Conservation (phyloP, 2,329 filamentous ascomycete genomes). For the Alternaria sp. region DNA sequence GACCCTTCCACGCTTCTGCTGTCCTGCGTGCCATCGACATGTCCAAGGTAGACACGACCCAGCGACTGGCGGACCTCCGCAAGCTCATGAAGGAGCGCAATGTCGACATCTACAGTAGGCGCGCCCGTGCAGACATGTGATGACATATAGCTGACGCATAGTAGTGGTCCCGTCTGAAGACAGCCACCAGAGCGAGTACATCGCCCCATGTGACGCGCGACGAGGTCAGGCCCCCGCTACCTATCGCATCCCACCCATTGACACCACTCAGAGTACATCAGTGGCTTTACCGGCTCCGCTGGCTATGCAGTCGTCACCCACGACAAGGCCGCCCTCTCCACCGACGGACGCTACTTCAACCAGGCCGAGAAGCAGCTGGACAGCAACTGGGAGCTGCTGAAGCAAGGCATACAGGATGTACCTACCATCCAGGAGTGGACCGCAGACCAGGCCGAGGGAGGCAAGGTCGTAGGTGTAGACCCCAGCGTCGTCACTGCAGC, state of each 20-base stretch:
- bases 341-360: constrained; percentile 97
- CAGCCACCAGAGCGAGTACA: constrained; percentile 97
- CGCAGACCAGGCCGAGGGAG: constrained; percentile 81
- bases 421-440: constrained; percentile 98
- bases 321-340: constrained; percentile 87
- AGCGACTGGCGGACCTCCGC: constrained; percentile 77
- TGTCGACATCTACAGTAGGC: constrained; percentile 87
- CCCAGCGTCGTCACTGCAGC: constrained; percentile 81
- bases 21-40: constrained; percentile 61
- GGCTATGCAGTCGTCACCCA: constrained; percentile 88
- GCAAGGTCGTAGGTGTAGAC: constrained; percentile 90
- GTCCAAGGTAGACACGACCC: constrained; percentile 79
- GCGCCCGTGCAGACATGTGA: neutral
- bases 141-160: constrained; percentile 44
- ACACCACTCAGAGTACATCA: constrained; percentile 72
- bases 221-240: constrained; percentile 61
- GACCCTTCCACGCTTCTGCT: constrained; percentile 42
- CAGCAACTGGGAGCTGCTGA: constrained; percentile 86
- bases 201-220: constrained; percentile 90
- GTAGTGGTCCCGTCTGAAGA: constrained; percentile 96
- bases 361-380: constrained; percentile 92
- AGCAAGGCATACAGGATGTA: constrained; percentile 91
- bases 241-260: constrained; percentile 31
- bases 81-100: constrained; percentile 85
- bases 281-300: constrained; percentile 92